Percentiles rank a stretch among this genome's conserved stretches.
Evolutionary conservation across 176 grass and related monocot genomes (phyloP).

Genomic region (Calamus simplicifolius): DNA sequence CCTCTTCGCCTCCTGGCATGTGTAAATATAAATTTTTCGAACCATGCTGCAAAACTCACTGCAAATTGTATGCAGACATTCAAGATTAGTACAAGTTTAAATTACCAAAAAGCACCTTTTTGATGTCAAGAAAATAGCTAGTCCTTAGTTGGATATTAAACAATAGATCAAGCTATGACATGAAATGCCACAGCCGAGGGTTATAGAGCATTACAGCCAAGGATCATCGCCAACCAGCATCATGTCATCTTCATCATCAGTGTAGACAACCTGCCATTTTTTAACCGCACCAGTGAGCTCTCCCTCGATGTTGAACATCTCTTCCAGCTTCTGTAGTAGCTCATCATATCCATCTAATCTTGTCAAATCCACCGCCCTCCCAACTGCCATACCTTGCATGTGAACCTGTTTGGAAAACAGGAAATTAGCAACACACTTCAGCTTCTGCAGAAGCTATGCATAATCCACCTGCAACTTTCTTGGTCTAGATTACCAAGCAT

Average conservation of each 20-base stretch:
- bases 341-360: conserved; percentile 56
- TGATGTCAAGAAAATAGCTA: no score
- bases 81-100: neutral
- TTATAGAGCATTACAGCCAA: conserved; percentile 58
- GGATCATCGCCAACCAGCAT: conserved; percentile 97
- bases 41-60: conserved; percentile 86
- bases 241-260: conserved; percentile 88
- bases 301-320: conserved; percentile 66
- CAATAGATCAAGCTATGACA: no score
- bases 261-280: conserved; percentile 71
- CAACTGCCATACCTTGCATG: conserved; percentile 91
- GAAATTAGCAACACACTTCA: neutral
- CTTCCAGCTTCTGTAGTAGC: conserved; percentile 63
- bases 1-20: conserved; percentile 63
- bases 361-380: conserved; percentile 81
- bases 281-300: conserved; percentile 46
- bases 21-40: conserved; percentile 81
- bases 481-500: no score
- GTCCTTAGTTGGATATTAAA: no score
- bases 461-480: no score
- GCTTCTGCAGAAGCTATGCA: no score
- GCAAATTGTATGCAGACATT: conserved; percentile 21
- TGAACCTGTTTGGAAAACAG: conserved; percentile 42
- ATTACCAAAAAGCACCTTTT: no score
- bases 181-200: neutral